phyloP scores from a whole-genome alignment of 225 moss, liverwort and hornwort species.

The Thuidium tamariscinum region DNA sequence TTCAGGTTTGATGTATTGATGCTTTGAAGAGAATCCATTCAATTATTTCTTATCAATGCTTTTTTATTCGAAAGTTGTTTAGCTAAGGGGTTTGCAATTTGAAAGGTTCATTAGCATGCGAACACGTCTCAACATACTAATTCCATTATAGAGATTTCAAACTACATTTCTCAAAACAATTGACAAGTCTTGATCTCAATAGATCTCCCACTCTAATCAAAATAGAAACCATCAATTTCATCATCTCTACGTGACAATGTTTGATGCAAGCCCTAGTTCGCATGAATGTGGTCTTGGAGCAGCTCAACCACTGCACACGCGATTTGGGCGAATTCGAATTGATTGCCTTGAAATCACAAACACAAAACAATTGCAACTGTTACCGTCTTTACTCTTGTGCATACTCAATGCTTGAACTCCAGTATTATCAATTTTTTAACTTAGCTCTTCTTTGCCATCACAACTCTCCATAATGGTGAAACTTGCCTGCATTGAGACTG shows the following conservation, averaged over 20 bases:
- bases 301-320: not conserved
- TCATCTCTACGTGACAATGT: not conserved
- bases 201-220: not conserved
- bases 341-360: not conserved
- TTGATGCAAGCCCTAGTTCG: not conserved
- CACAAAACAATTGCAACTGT: not conserved
- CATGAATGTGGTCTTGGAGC: not conserved
- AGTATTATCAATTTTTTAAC: not conserved
- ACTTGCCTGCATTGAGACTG: not conserved
- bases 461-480: not conserved
- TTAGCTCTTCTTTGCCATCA: not conserved
- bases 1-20: not conserved
- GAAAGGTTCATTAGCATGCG: not conserved
- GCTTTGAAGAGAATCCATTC: not conserved
- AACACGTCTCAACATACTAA: not conserved
- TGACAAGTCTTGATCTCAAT: not conserved
- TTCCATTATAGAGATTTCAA: not conserved
- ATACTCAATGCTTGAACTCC: not conserved
- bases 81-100: rapidly evolving
- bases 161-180: not conserved
- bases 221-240: not conserved
- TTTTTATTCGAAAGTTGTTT: not conserved
- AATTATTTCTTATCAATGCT: not conserved
- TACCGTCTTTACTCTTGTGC: not conserved
- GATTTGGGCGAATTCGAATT: not conserved